These are phyloP conservation scores for Claviceps africana DNA, from an alignment of 2,329 filamentous ascomycete species.

Conservation along the genomic window DNA sequence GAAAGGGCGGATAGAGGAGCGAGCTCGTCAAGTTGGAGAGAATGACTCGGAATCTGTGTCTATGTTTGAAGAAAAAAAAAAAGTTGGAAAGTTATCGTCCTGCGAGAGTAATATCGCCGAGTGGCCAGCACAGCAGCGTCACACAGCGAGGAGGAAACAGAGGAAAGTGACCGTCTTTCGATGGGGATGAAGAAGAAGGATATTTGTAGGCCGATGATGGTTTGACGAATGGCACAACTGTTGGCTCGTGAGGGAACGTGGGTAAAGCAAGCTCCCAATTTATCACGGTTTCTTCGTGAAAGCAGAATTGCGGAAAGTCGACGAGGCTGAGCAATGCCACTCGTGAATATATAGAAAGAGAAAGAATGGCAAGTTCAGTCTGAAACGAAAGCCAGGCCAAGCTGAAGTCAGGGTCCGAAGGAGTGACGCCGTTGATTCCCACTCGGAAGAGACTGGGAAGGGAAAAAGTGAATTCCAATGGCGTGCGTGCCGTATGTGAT, in stretches of 20 bases:
- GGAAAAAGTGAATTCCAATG: conserved; percentile 5
- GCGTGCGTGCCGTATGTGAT: conserved; percentile 9
- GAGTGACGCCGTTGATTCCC: not conserved
- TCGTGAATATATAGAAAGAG: not conserved
- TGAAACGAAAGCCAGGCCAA: not conserved
- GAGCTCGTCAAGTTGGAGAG: not conserved
- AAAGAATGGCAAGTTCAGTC: not conserved
- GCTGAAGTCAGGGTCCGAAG: not conserved
- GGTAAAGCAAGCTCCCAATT: not conserved
- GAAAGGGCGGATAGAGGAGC: not conserved
- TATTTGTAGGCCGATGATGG: not conserved
- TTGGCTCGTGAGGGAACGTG: not conserved
- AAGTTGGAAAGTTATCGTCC: not conserved
- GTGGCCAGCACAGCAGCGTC: conserved; percentile 10
- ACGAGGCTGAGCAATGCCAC: not conserved
- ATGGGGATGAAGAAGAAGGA: not conserved
- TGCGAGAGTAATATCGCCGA: conserved; percentile 2
- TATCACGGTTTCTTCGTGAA: not conserved
- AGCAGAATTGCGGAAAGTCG: not conserved
- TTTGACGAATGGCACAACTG: not conserved
- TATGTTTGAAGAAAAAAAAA: no score
- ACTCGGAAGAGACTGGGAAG: not conserved
- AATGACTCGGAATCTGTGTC: not conserved
- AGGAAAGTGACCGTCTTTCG: not conserved
- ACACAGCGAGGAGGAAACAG: not conserved